These are phyloP conservation scores for Myxozyma neotropica DNA, from an alignment of 805 yeast species.

Conservation along the genomic window DNA sequence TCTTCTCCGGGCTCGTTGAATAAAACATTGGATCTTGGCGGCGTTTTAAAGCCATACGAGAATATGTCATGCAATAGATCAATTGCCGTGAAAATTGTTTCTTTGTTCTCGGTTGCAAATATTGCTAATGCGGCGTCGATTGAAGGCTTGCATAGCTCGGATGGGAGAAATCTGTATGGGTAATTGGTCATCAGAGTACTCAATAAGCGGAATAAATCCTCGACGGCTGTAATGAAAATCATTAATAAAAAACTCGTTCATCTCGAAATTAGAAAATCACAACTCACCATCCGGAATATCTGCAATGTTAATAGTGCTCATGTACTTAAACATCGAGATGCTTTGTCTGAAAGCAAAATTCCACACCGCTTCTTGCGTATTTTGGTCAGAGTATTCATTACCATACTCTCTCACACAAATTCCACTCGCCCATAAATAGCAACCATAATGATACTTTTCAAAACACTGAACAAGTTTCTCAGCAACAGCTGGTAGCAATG, in stretches of 20 bases:
- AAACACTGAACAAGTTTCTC: conserved; percentile 71
- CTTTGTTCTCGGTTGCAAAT: conserved; percentile 63
- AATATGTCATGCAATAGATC: conserved; percentile 80
- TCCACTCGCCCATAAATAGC: conserved; percentile 90
- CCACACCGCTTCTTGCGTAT: conserved; percentile 65
- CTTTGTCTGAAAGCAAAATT: conserved; percentile 71
- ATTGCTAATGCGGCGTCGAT: conserved; percentile 62
- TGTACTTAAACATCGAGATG: conserved; percentile 55
- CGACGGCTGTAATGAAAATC: conserved; percentile 50
- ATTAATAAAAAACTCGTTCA: background rate
- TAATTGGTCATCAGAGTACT: conserved; percentile 75
- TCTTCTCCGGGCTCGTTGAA: conserved; percentile 20
- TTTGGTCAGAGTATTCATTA: conserved; percentile 51
- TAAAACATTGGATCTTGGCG: conserved; percentile 74
- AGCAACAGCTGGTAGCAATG: conserved; percentile 66
- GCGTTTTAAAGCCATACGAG: conserved; percentile 79
- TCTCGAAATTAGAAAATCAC: background rate
- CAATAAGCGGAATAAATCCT: conserved; percentile 83
- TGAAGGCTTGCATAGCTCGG: conserved; percentile 48
- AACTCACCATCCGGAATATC: conserved; percentile 55
- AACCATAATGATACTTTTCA: conserved; percentile 68
- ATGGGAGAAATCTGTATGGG: conserved; percentile 56
- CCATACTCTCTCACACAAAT: conserved; percentile 68
- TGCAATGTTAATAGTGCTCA: conserved; percentile 38
- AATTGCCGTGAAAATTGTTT: conserved; percentile 67